Conservation (phyloP, 139 green algal species). For the Dunaliella primolecta region DNA sequence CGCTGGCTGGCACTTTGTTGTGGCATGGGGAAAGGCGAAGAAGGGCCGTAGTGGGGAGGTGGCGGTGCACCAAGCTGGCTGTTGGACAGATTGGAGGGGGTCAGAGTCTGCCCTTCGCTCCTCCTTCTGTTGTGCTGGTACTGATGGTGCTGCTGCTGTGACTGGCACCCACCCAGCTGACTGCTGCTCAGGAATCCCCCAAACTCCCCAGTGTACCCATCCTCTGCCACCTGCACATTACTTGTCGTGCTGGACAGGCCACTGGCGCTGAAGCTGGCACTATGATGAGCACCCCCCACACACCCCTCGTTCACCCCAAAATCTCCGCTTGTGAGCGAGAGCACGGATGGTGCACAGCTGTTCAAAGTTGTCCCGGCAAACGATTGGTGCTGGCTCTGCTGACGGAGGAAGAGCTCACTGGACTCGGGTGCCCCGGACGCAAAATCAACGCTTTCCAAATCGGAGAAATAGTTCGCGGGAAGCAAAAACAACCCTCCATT, state of each 20-base stretch:
- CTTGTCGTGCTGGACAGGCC: background rate
- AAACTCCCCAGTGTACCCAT: background rate
- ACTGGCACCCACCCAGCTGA: no score
- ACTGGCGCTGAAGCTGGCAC: background rate
- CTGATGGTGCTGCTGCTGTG: background rate
- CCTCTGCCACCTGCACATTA: background rate
- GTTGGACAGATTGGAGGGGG: background rate
- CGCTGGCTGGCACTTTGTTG: background rate
- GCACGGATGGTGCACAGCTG: background rate
- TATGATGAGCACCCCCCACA: no score
- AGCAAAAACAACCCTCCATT: background rate
- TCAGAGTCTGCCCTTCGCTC: no score
- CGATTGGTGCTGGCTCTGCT: background rate
- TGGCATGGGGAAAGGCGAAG: background rate
- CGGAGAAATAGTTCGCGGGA: background rate
- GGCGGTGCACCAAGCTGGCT: background rate
- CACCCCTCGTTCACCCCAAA: no score
- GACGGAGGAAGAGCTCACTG: background rate
- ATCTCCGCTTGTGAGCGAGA: background rate
- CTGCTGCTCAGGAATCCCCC: background rate
- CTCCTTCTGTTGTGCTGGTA: no score
- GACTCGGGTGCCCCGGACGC: background rate
- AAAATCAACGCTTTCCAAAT: background rate
- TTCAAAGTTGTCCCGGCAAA: background rate
- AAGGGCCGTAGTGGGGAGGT: background rate